Conservation (phyloP, 2,329 filamentous ascomycete species). For the Falciphora oryzae region DNA sequence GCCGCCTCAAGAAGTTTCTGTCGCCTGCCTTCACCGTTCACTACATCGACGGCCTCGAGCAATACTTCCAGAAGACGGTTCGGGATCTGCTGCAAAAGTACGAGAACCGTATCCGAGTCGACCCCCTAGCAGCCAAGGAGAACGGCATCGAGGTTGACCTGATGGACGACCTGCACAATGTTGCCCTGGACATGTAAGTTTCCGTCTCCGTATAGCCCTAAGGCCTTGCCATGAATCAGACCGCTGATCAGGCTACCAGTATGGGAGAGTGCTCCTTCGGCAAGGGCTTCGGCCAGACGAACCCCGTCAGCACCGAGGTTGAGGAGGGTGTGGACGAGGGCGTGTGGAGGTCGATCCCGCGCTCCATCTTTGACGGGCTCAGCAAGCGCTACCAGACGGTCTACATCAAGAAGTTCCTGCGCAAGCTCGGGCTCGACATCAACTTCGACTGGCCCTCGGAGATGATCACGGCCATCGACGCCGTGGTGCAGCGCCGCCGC, state of each 20-base stretch:
- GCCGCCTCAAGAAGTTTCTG: slow-evolving; percentile 20
- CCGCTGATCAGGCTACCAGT: background rate
- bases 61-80: slow-evolving; percentile 18
- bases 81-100: slow-evolving; percentile 16
- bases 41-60: slow-evolving; percentile 22
- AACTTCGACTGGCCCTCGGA: slow-evolving; percentile 18
- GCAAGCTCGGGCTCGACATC: slow-evolving; percentile 15
- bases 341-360: slow-evolving; percentile 17
- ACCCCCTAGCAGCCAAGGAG: slow-evolving; percentile 9
- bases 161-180: slow-evolving; percentile 23
- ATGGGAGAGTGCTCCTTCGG: slow-evolving; percentile 23
- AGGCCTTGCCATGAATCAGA: background rate
- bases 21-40: slow-evolving; percentile 22
- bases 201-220: too few relatives aligned
- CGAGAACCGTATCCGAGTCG: slow-evolving; percentile 7
- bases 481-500: slow-evolving; percentile 12
- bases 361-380: slow-evolving; percentile 17
- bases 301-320: slow-evolving; percentile 14
- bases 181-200: slow-evolving; percentile 21
- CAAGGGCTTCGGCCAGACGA: slow-evolving; percentile 22
- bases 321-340: slow-evolving; percentile 17
- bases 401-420: slow-evolving; percentile 16
- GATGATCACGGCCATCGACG: slow-evolving; percentile 16
- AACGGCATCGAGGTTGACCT: slow-evolving; percentile 19
- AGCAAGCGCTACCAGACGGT: slow-evolving; percentile 15